These are phyloP conservation scores for Quercus robur DNA, from an alignment of 306 rosid genomes.

Conservation along the genomic window DNA sequence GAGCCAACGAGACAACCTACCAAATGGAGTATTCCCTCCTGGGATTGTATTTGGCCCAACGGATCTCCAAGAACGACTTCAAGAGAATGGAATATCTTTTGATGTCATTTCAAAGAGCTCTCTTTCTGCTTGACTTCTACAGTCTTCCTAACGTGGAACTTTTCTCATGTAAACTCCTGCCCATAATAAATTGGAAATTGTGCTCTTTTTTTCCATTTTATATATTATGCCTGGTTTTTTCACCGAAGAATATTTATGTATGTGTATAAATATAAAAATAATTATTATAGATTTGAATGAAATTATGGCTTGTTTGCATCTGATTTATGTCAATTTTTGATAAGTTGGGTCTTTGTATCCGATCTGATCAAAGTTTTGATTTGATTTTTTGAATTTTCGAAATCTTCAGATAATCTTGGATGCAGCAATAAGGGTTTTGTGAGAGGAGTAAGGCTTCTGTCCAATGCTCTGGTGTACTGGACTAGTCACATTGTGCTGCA, in stretches of 20 bases:
- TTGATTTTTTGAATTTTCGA: too few species aligned
- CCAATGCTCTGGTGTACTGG: too few species aligned
- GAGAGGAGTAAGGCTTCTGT: too few species aligned
- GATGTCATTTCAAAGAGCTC: slow-evolving; percentile 58
- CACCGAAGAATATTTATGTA: neutral
- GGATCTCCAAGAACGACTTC: slow-evolving; percentile 68
- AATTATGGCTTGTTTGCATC: slow-evolving; percentile 1
- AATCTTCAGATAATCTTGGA: too few species aligned
- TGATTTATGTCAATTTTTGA: neutral
- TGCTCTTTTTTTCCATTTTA: neutral
- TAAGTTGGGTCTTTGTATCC: too few species aligned
- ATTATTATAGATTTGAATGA: neutral
- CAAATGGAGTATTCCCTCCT: slow-evolving; percentile 65
- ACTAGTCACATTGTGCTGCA: too few species aligned
- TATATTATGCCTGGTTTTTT: neutral
- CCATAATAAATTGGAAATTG: neutral
- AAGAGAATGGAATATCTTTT: slow-evolving; percentile 74
- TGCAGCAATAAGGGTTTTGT: too few species aligned
- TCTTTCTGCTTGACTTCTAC: slow-evolving; percentile 31
- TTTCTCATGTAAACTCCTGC: neutral
- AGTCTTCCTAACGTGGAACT: neutral
- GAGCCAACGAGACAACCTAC: slow-evolving; percentile 56
- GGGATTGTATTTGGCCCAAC: slow-evolving; percentile 83
- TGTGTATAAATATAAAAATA: too few species aligned
- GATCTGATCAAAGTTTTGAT: too few species aligned